A percentile compares a stretch with the other conserved stretches of the same genome.
Conservation (phyloP, 1,284 basidiomycete genomes). For the Papiliotrema nemorosa region DNA sequence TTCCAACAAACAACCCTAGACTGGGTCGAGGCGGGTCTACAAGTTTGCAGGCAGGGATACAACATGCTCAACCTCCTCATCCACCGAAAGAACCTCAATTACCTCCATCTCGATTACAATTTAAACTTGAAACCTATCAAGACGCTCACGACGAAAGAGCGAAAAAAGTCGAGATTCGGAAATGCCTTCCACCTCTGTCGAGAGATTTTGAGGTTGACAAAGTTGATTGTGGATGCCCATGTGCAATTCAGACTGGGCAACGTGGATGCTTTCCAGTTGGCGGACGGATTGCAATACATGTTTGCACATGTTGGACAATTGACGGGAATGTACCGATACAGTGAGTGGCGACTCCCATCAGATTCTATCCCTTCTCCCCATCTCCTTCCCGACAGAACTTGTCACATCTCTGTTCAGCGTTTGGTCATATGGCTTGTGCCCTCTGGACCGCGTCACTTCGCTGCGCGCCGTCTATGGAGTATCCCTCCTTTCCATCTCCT, state of each 20-base stretch:
- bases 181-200: slow-evolving; percentile 97
- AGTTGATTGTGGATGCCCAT: slow-evolving; percentile 97
- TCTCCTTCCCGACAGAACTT: background rate
- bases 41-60: slow-evolving; percentile 97
- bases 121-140: slow-evolving; percentile 81
- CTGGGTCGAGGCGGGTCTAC: slow-evolving; percentile 98
- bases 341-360: slow-evolving; percentile 1
- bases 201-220: slow-evolving; percentile 94
- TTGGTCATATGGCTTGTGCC: too few species aligned
- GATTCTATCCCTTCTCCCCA: background rate
- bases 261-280: slow-evolving; percentile 98
- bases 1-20: slow-evolving; percentile 97
- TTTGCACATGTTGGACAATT: slow-evolving; percentile 96
- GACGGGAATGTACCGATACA: slow-evolving; percentile 93
- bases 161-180: slow-evolving; percentile 99
- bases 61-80: slow-evolving; percentile 99
- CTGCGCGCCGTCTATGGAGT: too few species aligned
- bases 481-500: too few species aligned
- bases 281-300: slow-evolving; percentile 97
- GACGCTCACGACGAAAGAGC: slow-evolving; percentile 98
- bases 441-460: too few species aligned
- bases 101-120: slow-evolving; percentile 58
- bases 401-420: too few species aligned
- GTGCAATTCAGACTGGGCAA: slow-evolving; percentile 98
- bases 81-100: slow-evolving; percentile 99